Percentiles rank a stretch among this genome's conserved stretches.
Conservation (phyloP, 495 filamentous ascomycete genomes). For the Neurospora tetrasperma region DNA sequence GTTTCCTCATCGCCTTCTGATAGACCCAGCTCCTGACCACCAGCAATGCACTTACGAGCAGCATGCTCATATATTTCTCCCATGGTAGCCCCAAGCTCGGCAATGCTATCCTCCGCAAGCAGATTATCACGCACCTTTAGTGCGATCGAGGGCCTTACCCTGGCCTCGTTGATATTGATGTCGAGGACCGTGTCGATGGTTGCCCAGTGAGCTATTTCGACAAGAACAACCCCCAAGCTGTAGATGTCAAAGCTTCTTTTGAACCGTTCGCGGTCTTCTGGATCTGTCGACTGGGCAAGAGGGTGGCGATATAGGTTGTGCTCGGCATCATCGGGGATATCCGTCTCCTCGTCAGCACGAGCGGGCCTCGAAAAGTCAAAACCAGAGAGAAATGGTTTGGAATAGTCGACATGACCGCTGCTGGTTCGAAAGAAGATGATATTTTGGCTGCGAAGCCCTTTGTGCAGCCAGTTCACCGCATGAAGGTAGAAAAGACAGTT, state of each 20-base stretch:
- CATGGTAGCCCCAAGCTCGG: constrained; percentile 25
- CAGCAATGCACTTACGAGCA: constrained; percentile 22
- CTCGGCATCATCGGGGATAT: constrained; percentile 34
- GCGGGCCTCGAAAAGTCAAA: constrained; percentile 47
- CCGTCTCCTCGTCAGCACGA: constrained; percentile 39
- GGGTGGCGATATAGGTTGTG: constrained; percentile 44
- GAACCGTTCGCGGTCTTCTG: constrained; percentile 26
- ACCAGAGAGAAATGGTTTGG: constrained; percentile 37
- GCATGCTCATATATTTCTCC: constrained; percentile 25
- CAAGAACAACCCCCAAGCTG: constrained; percentile 41
- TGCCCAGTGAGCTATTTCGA: constrained; percentile 44
- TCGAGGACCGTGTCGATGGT: constrained; percentile 37
- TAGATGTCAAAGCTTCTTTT: constrained; percentile 48
- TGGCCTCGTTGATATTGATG: constrained; percentile 22
- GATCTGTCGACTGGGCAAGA: constrained; percentile 28
- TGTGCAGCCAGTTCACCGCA: constrained; percentile 52
- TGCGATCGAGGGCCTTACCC: constrained; percentile 19
- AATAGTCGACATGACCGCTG: constrained; percentile 19
- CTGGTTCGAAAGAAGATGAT: constrained; percentile 40
- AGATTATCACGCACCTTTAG: constrained; percentile 20
- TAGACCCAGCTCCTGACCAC: constrained; percentile 20
- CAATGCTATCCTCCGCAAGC: constrained; percentile 16
- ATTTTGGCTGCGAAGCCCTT: constrained; percentile 46
- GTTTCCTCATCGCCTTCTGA: constrained; percentile 24
- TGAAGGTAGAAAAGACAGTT: constrained; percentile 38